These are phyloP conservation scores for Claviceps africana DNA, from an alignment of 2,329 filamentous ascomycete species.

Conservation along the genomic window DNA sequence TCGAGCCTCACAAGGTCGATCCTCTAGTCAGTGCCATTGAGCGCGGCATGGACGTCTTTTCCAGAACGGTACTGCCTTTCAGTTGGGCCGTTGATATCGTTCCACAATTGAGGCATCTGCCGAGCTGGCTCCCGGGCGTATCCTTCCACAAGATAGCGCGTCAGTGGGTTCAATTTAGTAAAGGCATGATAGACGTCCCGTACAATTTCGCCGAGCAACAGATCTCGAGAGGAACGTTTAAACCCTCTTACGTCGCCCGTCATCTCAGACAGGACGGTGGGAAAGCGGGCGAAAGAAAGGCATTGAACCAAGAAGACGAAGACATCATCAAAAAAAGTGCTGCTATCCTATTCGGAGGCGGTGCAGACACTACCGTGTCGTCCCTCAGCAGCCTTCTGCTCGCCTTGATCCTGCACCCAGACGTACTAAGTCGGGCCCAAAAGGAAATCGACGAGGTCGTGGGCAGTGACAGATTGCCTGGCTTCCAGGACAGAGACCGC, in stretches of 20 bases:
- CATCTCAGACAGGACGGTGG: neutral
- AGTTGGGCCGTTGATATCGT: constrained; percentile 21
- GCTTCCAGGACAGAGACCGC: constrained; percentile 25
- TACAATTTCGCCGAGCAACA: constrained; percentile 18
- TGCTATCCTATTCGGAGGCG: constrained; percentile 6
- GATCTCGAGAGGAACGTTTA: constrained; percentile 10
- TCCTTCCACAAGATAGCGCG: constrained; percentile 17
- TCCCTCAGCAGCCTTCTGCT: constrained; percentile 20
- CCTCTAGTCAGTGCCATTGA: constrained; percentile 17
- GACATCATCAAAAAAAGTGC: constrained; percentile 2
- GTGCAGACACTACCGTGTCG: constrained; percentile 5
- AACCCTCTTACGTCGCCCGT: constrained; percentile 15
- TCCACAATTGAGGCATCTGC: constrained; percentile 17
- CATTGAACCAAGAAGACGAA: neutral
- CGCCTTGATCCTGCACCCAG: constrained; percentile 30
- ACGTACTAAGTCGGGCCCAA: constrained; percentile 27
- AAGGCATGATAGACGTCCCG: constrained; percentile 12
- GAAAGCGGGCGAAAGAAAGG: neutral
- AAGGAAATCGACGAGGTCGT: constrained; percentile 28
- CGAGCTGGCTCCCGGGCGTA: constrained; percentile 16
- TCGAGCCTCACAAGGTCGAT: constrained; percentile 16
- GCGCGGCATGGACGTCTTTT: constrained; percentile 16
- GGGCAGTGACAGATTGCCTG: constrained; percentile 27
- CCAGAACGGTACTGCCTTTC: constrained; percentile 15
- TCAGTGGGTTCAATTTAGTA: constrained; percentile 12